Percentiles rank a stretch among this genome's conserved stretches.
Conservation (phyloP, 73 alveolate species). For the Tetrahymena malaccensis region DNA sequence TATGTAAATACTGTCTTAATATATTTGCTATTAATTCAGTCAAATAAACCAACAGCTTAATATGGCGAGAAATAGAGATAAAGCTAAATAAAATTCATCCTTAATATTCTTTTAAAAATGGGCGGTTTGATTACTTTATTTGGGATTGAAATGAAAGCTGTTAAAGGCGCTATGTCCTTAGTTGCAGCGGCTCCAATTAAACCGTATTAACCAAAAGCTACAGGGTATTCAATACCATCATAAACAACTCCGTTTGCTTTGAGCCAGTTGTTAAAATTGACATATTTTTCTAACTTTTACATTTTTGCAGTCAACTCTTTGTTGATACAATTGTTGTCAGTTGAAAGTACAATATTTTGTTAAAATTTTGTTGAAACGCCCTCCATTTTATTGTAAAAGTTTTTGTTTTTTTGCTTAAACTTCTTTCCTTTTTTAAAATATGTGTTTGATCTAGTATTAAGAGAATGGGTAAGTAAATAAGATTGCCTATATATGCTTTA, state of each 20-base stretch:
- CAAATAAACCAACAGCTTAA: neutral
- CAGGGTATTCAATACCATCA: conserved; percentile 46
- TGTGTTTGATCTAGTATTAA: neutral
- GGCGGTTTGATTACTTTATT: neutral
- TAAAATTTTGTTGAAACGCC: neutral
- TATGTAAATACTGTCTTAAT: neutral
- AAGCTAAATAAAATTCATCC: neutral
- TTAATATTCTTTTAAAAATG: neutral
- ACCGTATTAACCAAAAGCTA: conserved; percentile 48
- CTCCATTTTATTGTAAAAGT: neutral
- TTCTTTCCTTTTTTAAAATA: neutral
- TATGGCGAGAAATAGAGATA: neutral
- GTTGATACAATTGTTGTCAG: neutral
- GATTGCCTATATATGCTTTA: neutral
- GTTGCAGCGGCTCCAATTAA: conserved; percentile 46
- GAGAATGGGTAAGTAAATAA: neutral
- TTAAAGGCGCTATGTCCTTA: conserved; percentile 40
- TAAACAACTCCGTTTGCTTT: conserved; percentile 40
- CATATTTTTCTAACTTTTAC: conserved; percentile 8
- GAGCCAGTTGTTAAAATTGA: conserved; percentile 46
- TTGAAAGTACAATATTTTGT: neutral
- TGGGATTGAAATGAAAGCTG: conserved; percentile 12
- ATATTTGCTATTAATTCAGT: neutral
- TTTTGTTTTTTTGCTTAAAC: neutral
- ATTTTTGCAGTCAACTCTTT: conserved; percentile 32